phyloP scores from a whole-genome alignment of 257 asterid species.

The Solanum okadae region DNA sequence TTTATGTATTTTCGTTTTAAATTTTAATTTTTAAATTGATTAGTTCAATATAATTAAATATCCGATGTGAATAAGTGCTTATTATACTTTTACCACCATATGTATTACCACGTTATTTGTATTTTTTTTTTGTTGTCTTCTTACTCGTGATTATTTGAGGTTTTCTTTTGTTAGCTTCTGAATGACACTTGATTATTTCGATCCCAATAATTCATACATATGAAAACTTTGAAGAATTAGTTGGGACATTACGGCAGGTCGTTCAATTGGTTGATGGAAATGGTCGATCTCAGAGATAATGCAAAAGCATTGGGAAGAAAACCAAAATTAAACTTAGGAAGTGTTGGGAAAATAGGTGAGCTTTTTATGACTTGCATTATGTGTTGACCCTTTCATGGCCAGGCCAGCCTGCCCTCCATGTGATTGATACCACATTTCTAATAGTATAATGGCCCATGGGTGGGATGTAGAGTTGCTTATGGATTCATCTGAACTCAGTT shows the following conservation, averaged over 20 bases:
- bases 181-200: neutral
- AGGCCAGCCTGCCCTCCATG: neutral
- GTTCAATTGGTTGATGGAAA: neutral
- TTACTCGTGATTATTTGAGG: too few species aligned
- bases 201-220: too few species aligned
- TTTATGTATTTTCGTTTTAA: too few species aligned
- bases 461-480: neutral
- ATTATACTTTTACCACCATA: neutral
- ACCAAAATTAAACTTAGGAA: neutral
- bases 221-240: neutral
- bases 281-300: neutral
- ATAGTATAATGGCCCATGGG: neutral
- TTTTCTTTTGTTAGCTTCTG: too few species aligned
- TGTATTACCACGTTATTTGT: neutral
- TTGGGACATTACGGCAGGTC: neutral
- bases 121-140: too few species aligned
- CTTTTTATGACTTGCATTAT: neutral
- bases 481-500: neutral
- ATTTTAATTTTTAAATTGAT: too few species aligned
- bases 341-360: neutral
- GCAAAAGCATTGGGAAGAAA: neutral
- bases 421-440: neutral
- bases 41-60: too few species aligned
- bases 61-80: neutral
- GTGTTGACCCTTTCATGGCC: slow-evolving; percentile 1